These are phyloP conservation scores for Saitozyma podzolica DNA, from an alignment of 768 basidiomycete genomes.

Conservation along the genomic window DNA sequence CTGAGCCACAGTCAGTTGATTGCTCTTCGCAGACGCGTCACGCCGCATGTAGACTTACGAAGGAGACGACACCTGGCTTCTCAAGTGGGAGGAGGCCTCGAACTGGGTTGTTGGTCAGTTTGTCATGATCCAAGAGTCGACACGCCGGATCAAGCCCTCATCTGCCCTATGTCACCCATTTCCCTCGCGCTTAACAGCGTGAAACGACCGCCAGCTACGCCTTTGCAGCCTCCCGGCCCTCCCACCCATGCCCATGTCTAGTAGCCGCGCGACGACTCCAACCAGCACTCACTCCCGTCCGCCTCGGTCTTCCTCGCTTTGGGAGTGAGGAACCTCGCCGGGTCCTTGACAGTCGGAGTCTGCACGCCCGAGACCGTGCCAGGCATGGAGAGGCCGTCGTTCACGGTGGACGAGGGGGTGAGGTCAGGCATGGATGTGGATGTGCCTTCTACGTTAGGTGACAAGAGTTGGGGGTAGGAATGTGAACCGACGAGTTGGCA, in stretches of 20 bases:
- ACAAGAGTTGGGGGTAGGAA: too few relatives aligned
- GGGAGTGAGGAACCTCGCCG: constrained; percentile 10
- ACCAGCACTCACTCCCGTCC: constrained; percentile 12
- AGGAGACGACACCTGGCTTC: constrained; percentile 62
- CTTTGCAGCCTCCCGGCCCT: too few relatives aligned
- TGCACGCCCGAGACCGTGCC: too few relatives aligned
- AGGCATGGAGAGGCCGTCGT: too few relatives aligned
- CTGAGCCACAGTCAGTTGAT: constrained; percentile 6
- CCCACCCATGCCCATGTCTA: too few relatives aligned
- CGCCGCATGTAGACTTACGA: constrained; percentile 28
- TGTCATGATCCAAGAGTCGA: neutral
- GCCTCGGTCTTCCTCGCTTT: constrained; percentile 13
- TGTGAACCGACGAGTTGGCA: too few relatives aligned
- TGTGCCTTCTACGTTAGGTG: too few relatives aligned
- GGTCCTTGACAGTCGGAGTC: neutral
- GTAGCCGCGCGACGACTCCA: too few relatives aligned
- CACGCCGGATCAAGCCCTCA: neutral
- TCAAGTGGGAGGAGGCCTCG: constrained; percentile 63
- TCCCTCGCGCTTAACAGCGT: too few relatives aligned
- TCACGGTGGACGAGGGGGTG: too few relatives aligned
- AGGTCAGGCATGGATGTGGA: too few relatives aligned
- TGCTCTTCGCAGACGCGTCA: neutral
- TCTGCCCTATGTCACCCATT: neutral
- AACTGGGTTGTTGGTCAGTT: neutral
- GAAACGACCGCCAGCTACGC: too few relatives aligned